Conservation (phyloP, 805 yeast genomes). For the Hanseniaspora valbyensis region DNA sequence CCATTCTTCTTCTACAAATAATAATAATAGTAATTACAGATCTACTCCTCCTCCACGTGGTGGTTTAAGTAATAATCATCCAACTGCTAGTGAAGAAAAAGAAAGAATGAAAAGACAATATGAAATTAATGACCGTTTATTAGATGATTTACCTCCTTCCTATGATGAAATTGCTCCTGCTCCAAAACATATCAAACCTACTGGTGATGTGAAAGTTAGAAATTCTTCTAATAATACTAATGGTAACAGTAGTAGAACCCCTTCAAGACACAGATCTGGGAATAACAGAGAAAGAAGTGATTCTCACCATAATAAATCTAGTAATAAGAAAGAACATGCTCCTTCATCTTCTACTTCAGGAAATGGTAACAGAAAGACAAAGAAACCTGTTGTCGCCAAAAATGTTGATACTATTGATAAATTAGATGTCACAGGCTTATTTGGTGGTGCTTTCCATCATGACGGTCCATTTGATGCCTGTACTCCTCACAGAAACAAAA, state of each 20-base stretch:
- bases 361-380: slow-evolving; percentile 30
- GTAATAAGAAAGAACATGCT: slow-evolving; percentile 20
- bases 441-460: slow-evolving; percentile 92
- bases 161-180: slow-evolving; percentile 52
- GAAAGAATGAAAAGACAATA: slow-evolving; percentile 28
- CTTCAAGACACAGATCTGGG: slow-evolving; percentile 19
- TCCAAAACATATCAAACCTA: slow-evolving; percentile 20
- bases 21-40: too few relatives aligned
- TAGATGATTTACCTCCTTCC: slow-evolving; percentile 45
- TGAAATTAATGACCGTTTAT: slow-evolving; percentile 17
- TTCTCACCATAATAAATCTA: slow-evolving; percentile 19
- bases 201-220: slow-evolving; percentile 17
- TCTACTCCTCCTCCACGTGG: too few relatives aligned
- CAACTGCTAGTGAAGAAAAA: slow-evolving; percentile 28
- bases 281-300: slow-evolving; percentile 15
- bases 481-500: slow-evolving; percentile 86
- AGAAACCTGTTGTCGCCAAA: slow-evolving; percentile 34
- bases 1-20: too few relatives aligned
- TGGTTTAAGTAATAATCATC: slow-evolving; percentile 28
- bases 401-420: slow-evolving; percentile 90
- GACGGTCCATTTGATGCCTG: slow-evolving; percentile 99
- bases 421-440: slow-evolving; percentile 88
- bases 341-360: slow-evolving; percentile 25
- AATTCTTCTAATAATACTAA: slow-evolving; percentile 17
- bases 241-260: too few relatives aligned